A percentile compares a stretch with the other conserved stretches of the same genome.
Conservation (phyloP, 176 grass and related monocot species). For the Thalia dealbata region DNA sequence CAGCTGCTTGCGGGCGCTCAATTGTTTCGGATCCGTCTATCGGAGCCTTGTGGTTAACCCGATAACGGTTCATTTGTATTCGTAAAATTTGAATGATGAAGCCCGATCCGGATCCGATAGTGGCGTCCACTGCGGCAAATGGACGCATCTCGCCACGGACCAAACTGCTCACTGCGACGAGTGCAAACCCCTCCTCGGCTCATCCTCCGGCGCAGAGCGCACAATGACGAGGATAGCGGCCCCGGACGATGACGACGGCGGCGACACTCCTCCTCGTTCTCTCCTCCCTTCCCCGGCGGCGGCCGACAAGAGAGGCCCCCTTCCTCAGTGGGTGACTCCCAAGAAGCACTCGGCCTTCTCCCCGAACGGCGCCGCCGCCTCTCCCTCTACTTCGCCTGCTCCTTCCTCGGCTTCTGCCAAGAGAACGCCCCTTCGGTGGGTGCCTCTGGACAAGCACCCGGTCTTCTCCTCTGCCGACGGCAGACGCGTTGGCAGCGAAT, state of each 20-base stretch:
- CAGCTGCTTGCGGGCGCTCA: not conserved
- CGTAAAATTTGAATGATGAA: no score
- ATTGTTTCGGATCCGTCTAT: no score
- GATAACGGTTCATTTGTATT: no score
- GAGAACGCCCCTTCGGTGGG: constrained; percentile 31
- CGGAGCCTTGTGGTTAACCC: no score
- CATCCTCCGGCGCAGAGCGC: not conserved
- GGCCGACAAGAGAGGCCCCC: not conserved
- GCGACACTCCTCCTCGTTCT: not conserved
- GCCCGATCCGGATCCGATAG: not conserved
- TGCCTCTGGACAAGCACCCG: constrained; percentile 32
- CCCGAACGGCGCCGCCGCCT: not conserved
- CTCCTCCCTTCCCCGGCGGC: not conserved
- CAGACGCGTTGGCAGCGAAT: not conserved
- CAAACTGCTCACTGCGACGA: not conserved
- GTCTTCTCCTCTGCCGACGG: constrained; percentile 17
- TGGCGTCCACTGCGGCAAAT: no score
- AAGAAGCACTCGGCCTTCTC: not conserved
- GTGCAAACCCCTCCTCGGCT: not conserved
- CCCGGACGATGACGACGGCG: not conserved
- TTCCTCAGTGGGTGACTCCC: not conserved
- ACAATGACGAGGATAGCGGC: constrained; percentile 5
- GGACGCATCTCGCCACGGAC: no score
- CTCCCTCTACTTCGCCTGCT: not conserved
- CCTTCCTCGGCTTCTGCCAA: not conserved